Base-by-base conservation (phyloP, 2,329 filamentous ascomycete genomes). In the Fulvia fulva region DNA sequence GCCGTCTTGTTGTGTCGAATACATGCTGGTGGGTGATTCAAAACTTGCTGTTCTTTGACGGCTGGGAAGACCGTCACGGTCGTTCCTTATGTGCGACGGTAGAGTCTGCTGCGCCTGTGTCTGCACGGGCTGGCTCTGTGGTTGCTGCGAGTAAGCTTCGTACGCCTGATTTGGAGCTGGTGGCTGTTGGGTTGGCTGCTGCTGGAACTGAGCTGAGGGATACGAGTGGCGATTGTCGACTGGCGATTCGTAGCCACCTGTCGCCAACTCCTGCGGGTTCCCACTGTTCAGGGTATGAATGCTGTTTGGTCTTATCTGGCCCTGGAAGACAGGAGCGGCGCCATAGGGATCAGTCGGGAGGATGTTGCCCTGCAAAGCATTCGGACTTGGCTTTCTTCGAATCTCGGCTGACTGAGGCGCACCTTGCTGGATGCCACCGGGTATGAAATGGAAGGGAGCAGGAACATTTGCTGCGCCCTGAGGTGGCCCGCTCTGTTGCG, bases 261-360 rank as follows among this genome's bases (percentile, higher is more conserved):
- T 78, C 19, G 77, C 74, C 19, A 81, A 70, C 65, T 81, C 78
- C 59, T 80, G 78, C 5, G 78, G 78, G 47, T 73, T 71, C 22
- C 72, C 73, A 50, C 65, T 67, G 62, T 73, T 73, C 12, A 72
- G 67, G 0, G 71, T 73, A 65, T 70, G 74, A 69, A 68, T 76
- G 66, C 58, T 74, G 58, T 65, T 71, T 11, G 72, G 72, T 49
- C 70, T 63, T 63, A 68, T 78, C 73, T 64, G 76, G 65, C 61
- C 63, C 70, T 71, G 68, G 51, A 71, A 71, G 14, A 51, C 61
- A 23, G 64, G 61, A 21, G 61, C 61, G 45, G 60, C 74, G 72
- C 65, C 74, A 75, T 68, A 68, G n/a, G 66, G 75, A 74, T 44
- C 74, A 71, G 56, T 64, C 57, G 55, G 74, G 67, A 52, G 58